A percentile compares a stretch with the other conserved stretches of the same genome.
Conservation (phyloP, 2,329 filamentous ascomycete genomes). For the Lasiodiplodia gonubiensis region DNA sequence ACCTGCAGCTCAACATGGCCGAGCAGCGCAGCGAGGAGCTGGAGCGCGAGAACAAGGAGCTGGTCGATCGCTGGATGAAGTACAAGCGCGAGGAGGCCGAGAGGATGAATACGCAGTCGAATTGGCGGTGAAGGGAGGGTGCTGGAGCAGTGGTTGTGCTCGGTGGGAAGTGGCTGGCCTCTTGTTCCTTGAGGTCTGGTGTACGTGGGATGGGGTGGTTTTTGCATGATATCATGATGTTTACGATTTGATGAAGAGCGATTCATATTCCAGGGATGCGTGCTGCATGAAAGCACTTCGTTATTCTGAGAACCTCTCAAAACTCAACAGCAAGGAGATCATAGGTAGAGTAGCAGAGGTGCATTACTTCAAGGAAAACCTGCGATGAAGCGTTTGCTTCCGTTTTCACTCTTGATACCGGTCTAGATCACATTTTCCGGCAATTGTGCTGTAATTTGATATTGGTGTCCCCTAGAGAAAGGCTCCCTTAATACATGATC, state of each 20-base stretch:
- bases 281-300: no score
- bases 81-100: slow-evolving; percentile 85
- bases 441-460: not conserved
- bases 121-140: slow-evolving; percentile 12
- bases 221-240: not conserved
- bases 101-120: slow-evolving; percentile 69
- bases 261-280: not conserved
- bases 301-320: no score
- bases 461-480: not conserved
- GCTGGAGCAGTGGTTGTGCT: no score
- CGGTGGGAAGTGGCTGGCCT: not conserved
- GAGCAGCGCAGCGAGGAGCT: slow-evolving; percentile 77
- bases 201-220: not conserved
- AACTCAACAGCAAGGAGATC: not conserved
- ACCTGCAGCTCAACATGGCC: slow-evolving; percentile 84
- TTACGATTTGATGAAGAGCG: not conserved
- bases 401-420: not conserved
- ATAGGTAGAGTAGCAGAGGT: not conserved
- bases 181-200: not conserved
- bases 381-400: not conserved
- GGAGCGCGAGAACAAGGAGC: slow-evolving; percentile 81
- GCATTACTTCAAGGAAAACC: not conserved
- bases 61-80: slow-evolving; percentile 91
- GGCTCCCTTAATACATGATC: not conserved
- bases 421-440: not conserved